A percentile compares a stretch with the other conserved stretches of the same genome.
These are phyloP conservation scores for Pleurotus citrinopileatus DNA, from an alignment of 768 basidiomycete genomes.

Conservation along the genomic window DNA sequence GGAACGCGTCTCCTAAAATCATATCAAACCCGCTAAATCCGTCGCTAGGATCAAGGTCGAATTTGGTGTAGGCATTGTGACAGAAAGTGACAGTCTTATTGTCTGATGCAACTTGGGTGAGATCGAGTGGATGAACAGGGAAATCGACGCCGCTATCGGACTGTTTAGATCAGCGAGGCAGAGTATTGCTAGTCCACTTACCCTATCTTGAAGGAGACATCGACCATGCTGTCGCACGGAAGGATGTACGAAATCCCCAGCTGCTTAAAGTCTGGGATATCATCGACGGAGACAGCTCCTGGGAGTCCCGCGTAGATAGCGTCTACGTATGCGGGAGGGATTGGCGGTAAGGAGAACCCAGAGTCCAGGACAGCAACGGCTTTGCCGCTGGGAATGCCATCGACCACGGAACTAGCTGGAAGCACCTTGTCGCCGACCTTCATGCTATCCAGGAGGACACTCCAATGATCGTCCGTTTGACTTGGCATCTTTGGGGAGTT, in stretches of 20 bases:
- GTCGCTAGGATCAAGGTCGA: slow-evolving; percentile 23
- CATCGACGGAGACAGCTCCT: slow-evolving; percentile 41
- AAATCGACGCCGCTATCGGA: slow-evolving; percentile 38
- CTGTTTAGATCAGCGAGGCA: neutral
- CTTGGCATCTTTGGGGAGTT: slow-evolving; percentile 52
- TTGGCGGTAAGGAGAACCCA: slow-evolving; percentile 66
- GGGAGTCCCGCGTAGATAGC: slow-evolving; percentile 57
- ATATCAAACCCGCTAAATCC: slow-evolving; percentile 57
- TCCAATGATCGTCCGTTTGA: slow-evolving; percentile 55
- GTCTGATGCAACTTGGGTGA: slow-evolving; percentile 23
- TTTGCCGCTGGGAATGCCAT: slow-evolving; percentile 33
- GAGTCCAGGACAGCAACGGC: slow-evolving; percentile 66
- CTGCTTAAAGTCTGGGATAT: slow-evolving; percentile 25
- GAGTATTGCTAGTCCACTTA: slow-evolving; percentile 23
- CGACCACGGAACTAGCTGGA: slow-evolving; percentile 41
- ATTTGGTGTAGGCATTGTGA: slow-evolving; percentile 26
- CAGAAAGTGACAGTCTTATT: slow-evolving; percentile 32
- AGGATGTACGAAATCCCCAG: slow-evolving; percentile 54
- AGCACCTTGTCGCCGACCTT: slow-evolving; percentile 57
- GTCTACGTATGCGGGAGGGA: slow-evolving; percentile 45
- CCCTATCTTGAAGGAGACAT: slow-evolving; percentile 63
- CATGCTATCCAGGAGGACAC: slow-evolving; percentile 41
- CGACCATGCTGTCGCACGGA: slow-evolving; percentile 63
- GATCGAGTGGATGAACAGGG: slow-evolving; percentile 68
- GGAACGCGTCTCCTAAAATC: slow-evolving; percentile 72